These are phyloP conservation scores for Suillus discolor DNA, from an alignment of 768 basidiomycete genomes.

Conservation along the genomic window DNA sequence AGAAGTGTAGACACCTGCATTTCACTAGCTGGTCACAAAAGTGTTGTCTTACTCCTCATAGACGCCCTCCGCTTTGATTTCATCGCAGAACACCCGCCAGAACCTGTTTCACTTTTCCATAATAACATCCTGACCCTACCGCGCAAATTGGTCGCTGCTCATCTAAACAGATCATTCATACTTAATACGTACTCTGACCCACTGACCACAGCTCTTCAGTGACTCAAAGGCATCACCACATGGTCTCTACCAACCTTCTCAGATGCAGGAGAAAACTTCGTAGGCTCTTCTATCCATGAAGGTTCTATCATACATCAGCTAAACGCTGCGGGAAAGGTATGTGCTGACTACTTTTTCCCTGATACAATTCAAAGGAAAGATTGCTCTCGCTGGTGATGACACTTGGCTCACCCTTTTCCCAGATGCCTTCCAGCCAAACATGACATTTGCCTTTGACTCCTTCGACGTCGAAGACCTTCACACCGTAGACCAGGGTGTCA, in stretches of 20 bases:
- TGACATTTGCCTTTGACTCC: constrained; percentile 87
- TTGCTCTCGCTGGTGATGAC: constrained; percentile 95
- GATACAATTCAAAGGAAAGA: constrained; percentile 40
- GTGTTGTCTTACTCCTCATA: constrained; percentile 84
- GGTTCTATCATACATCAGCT: constrained; percentile 87
- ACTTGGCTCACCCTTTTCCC: constrained; percentile 96
- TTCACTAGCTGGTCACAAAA: constrained; percentile 63
- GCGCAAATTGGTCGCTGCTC: constrained; percentile 58
- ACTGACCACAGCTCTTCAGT: constrained; percentile 92
- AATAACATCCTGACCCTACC: constrained; percentile 86
- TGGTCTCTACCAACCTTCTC: constrained; percentile 96
- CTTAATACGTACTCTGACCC: constrained; percentile 93
- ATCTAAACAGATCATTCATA: constrained; percentile 77
- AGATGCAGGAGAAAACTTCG: constrained; percentile 93
- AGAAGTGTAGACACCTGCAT: constrained; percentile 37
- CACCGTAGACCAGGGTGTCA: constrained; percentile 92
- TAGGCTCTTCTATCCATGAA: constrained; percentile 81
- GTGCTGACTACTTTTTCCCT: constrained; percentile 18
- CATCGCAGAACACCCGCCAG: constrained; percentile 63
- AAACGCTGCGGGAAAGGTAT: constrained; percentile 56
- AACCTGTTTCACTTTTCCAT: constrained; percentile 67
- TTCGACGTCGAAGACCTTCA: constrained; percentile 99
- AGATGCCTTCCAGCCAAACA: constrained; percentile 64
- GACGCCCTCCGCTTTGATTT: constrained; percentile 96
- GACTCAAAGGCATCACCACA: constrained; percentile 93